Conservation (phyloP, 1,139 yeast genomes). For the Suhomyces atakaporum region DNA sequence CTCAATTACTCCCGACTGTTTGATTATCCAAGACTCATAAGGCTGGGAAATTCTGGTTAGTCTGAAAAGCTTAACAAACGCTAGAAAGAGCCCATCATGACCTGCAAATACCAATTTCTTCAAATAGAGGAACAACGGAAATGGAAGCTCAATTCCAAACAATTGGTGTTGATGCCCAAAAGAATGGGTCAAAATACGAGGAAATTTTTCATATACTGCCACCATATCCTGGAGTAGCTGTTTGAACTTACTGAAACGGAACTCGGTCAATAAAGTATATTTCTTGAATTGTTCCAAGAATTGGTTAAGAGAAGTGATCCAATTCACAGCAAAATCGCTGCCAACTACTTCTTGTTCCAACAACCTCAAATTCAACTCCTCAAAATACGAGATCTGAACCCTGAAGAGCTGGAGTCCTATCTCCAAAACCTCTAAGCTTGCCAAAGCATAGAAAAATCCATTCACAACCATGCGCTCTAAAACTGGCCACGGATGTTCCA, state of each 20-base stretch:
- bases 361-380: constrained; percentile 7
- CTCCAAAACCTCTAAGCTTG: constrained; percentile 3
- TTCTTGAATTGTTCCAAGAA: constrained; percentile 4
- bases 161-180: not conserved
- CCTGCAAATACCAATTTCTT: not conserved
- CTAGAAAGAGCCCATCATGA: not conserved
- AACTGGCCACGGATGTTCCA: not conserved
- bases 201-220: constrained; percentile 5
- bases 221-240: constrained; percentile 2
- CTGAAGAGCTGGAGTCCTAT: constrained; percentile 6
- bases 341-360: constrained; percentile 1
- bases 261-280: constrained; percentile 1
- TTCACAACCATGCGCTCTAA: not conserved
- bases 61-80: not conserved
- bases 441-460: constrained; percentile 13
- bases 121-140: not conserved
- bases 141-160: too few relatives aligned
- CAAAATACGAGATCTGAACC: constrained; percentile 9
- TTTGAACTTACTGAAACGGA: constrained; percentile 7
- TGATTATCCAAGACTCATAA: not conserved
- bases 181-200: constrained; percentile 4
- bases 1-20: not conserved
- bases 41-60: not conserved
- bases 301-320: constrained; percentile 1
- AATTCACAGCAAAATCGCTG: not conserved